Base-by-base conservation (phyloP, 352 stramenopile species). In the Blastocystis sp. region DNA sequence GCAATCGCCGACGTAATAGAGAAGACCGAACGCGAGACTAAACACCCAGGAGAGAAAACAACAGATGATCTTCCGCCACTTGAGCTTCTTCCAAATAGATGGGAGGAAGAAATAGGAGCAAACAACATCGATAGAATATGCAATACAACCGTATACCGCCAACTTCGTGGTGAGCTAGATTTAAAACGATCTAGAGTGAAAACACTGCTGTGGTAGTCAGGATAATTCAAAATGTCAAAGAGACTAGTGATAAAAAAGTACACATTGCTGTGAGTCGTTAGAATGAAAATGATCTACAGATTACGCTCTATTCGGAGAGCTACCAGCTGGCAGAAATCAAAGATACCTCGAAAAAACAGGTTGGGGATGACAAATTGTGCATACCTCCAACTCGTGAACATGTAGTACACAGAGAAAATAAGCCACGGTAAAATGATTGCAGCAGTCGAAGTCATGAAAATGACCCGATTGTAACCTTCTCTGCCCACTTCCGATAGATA, bases 331-430 rank as follows among this genome's bases (percentile, higher is more conserved):
- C 50, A 65, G 11, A 85, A 66, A 68, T 85, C 73, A 47, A 85
- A 85, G 11, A 85, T n/a, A 34, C 50, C 73, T n/a, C 73, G 45
- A 43, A 45, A 45, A 20, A 85, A 68, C n/a, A 85, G 18, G 24
- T 66, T 85, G 4, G 73, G 73, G 24, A 85, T 85, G n/a, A 85
- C 73, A 30, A 85, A 85, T 43, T 85, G 73, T 26, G 73, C 73
- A 85, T 85, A 85, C 20, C 30, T n/a, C 73, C 73, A 85, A 65
- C 54, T 85, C 18, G 73, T 85, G 47, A 85, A 85, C 26, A 85
- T 56, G 68, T 66, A 85, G 30, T 66, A 85, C 34, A 47, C 43
- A 68, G 73, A 85, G 26, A 85, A 85, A 53, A 85, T 85, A 39
- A 85, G 45, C 73, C 73, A 85, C 26, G 73, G 73, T 24, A 85